These are phyloP conservation scores for Rubia yunnanensis DNA, from an alignment of 257 asterid species.

Conservation along the genomic window DNA sequence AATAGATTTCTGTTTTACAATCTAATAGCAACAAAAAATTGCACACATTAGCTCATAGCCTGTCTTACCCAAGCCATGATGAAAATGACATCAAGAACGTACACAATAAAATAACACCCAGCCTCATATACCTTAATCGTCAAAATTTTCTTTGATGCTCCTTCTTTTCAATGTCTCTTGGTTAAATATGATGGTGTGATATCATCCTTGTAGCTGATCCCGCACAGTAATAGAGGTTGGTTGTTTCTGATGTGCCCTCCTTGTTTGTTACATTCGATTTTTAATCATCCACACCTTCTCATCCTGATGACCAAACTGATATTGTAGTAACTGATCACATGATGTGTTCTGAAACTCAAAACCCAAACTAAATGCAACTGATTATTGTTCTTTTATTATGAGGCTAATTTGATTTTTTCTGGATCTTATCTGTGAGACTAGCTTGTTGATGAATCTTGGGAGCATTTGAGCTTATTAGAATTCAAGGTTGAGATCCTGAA, in stretches of 20 bases:
- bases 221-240: too few species aligned
- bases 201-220: too few species aligned
- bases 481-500: slow-evolving; percentile 29
- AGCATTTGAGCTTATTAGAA: slow-evolving; percentile 19
- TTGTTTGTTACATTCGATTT: neutral
- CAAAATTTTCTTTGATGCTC: neutral
- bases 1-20: too few species aligned
- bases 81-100: neutral
- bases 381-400: neutral
- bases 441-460: slow-evolving; percentile 5
- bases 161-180: too few species aligned
- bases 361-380: slow-evolving; percentile 4
- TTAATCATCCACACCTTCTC: too few species aligned
- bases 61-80: neutral
- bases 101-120: too few species aligned
- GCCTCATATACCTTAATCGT: too few species aligned
- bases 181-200: too few species aligned
- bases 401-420: slow-evolving; percentile 1
- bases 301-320: too few species aligned
- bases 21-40: too few species aligned
- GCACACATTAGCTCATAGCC: too few species aligned
- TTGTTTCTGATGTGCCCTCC: too few species aligned
- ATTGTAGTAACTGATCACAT: slow-evolving; percentile 5
- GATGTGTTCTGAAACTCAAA: slow-evolving; percentile 32
- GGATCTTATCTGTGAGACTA: neutral